A percentile compares a stretch with the other conserved stretches of the same genome.
Evolutionary conservation across 257 asterid species (phyloP).

Genomic region (Jaltomata sinuosa): DNA sequence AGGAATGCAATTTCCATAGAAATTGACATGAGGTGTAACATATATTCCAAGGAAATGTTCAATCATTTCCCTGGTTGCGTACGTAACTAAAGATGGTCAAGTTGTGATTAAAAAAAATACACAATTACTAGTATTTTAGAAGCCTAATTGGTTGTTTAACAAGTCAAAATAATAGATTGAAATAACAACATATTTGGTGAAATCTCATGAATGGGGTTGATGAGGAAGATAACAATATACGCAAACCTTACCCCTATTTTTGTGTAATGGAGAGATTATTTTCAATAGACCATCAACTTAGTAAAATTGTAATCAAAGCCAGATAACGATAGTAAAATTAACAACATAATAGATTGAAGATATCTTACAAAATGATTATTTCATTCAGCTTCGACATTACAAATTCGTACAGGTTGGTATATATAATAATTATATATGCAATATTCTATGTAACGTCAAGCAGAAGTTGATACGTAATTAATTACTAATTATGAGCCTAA

Average conservation of each 20-base stretch:
- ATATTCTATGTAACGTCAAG: conserved; percentile 15
- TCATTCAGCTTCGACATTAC: conserved; percentile 29
- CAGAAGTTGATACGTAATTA: neutral
- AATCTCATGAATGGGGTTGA: no score
- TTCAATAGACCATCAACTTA: no score
- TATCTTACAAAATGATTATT: conserved; percentile 15
- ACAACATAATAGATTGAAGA: neutral
- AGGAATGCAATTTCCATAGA: neutral
- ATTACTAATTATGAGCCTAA: neutral
- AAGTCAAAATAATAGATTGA: neutral
- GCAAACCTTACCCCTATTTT: no score
- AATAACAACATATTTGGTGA: no score
- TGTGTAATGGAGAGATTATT: no score
- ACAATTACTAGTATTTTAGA: neutral
- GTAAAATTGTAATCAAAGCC: no score
- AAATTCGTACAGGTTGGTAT: neutral
- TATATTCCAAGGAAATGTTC: neutral
- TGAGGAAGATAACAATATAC: no score
- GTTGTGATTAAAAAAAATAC: neutral
- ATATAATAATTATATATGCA: neutral
- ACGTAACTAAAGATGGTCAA: neutral
- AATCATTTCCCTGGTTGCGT: neutral
- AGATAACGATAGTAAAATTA: no score
- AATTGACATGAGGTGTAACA: neutral
- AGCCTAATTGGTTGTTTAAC: neutral